Base-by-base conservation (phyloP, 805 yeast species). In the Jamesozyma hellenica region DNA sequence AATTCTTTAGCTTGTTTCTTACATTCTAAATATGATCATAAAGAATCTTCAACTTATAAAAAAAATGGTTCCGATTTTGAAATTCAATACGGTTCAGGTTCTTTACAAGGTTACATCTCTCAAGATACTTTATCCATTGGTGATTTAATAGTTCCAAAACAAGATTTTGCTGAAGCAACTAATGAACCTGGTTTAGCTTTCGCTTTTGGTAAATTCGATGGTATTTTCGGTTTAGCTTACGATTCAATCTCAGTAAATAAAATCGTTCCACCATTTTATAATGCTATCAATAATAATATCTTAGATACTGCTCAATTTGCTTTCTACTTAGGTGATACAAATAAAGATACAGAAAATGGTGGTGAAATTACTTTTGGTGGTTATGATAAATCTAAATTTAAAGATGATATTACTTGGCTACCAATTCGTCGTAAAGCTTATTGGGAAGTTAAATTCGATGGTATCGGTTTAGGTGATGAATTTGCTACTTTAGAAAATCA, bases 371-470 rank as follows among this genome's bases (percentile, higher is more conserved):
- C 96, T 26, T 85, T 92, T 59, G 98, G 98, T 62, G 98, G 98
- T 52, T 70, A 80, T 50, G 96, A 90, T 59, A 72, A 78, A 52
- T 61, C 79, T 46, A 75, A 78, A 60, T 86, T 68, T 64, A 65
- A 69, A 36, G 98, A 98, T 50, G 77, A 90, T 51, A 74, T 92
- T 56, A 83, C 90, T 39, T 87, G 94, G 87, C 75, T 92, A 66
- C 98, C 98, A 43, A 94, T 92, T 46, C 86, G 98, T 72, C 85
- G 98, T 75, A 87, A 88, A 79, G 98, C 97, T 27, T 92, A 92
- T 76, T 92, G 98, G 98, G 98, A 92, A 72, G 98, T 92, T 44
- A 76, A 81, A 52, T 82, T 92, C 52, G 86, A 86, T 53, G 88
- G 95, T 52, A 71, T 92, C 61, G 84, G 88, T 33, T 73, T 92